Evolutionary conservation across 2,329 filamentous ascomycete species (phyloP).

Genomic region (Ceratocystis huliohia): DNA sequence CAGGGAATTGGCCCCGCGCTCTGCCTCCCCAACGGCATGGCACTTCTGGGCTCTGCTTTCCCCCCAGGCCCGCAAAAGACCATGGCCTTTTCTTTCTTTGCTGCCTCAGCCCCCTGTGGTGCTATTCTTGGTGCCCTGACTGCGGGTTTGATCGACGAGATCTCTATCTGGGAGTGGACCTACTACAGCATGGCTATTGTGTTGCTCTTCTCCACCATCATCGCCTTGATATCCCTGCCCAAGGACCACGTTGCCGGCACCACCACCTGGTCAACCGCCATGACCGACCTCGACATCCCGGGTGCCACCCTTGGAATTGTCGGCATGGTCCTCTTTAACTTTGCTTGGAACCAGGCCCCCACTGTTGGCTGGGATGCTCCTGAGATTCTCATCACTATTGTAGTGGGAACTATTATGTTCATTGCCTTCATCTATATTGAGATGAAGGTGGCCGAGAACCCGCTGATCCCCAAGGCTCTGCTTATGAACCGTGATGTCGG

Average conservation of each 20-base stretch:
- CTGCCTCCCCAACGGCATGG: conserved; percentile 50
- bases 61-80: conserved; percentile 44
- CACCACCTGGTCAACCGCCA: background rate
- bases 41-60: conserved; percentile 47
- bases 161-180: conserved; percentile 38
- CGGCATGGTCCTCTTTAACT: conserved; percentile 49
- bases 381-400: conserved; percentile 44
- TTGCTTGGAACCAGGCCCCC: conserved; percentile 54
- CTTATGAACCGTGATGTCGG: conserved; percentile 17
- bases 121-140: conserved; percentile 33
- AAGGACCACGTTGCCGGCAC: background rate
- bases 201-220: conserved; percentile 26
- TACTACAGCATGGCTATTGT: conserved; percentile 32
- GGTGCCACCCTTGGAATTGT: conserved; percentile 37
- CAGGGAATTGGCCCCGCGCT: conserved; percentile 52
- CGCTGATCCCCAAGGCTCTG: conserved; percentile 47
- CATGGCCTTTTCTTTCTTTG: conserved; percentile 44
- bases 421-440: conserved; percentile 47
- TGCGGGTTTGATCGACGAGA: conserved; percentile 30
- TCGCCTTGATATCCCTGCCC: conserved; percentile 30
- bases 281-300: conserved; percentile 29
- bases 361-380: conserved; percentile 45
- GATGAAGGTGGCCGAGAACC: conserved; percentile 31
- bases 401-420: conserved; percentile 44
- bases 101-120: conserved; percentile 36